Conservation (phyloP, 78 protist species). For the Tieghemostelium lacteum region DNA sequence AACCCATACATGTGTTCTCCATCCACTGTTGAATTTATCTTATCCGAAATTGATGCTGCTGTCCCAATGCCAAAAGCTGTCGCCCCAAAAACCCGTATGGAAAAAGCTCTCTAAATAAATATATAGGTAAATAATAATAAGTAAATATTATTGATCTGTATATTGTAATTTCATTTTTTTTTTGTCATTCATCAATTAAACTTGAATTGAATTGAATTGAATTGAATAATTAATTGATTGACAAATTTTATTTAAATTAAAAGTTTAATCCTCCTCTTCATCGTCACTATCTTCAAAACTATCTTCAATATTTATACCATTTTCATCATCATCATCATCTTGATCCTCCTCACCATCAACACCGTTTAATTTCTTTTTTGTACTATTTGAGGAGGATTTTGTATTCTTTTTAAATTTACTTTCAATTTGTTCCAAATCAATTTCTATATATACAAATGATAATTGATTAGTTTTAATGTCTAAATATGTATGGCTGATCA, state of each 20-base stretch:
- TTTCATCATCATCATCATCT: background rate
- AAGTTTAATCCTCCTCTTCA: too few species aligned
- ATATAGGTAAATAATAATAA: background rate
- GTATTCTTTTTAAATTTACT: too few species aligned
- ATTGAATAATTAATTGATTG: too few species aligned
- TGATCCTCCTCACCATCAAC: background rate
- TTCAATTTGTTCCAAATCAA: background rate
- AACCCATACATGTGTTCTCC: slow-evolving; percentile 95
- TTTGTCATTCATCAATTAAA: too few species aligned
- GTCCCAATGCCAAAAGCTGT: slow-evolving; percentile 86
- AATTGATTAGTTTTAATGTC: background rate
- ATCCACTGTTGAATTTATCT: slow-evolving; percentile 94
- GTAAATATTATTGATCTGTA: background rate
- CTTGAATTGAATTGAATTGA: too few species aligned
- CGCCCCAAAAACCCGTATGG: background rate
- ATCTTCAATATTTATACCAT: background rate
- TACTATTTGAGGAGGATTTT: background rate
- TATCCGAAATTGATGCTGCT: slow-evolving; percentile 61
- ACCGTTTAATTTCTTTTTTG: background rate
- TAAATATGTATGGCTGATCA: background rate
- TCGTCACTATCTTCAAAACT: background rate
- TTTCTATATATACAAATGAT: too few species aligned
- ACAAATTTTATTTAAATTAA: too few species aligned
- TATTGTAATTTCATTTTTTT: background rate
- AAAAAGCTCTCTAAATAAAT: slow-evolving; percentile 14